A percentile compares a stretch with the other conserved stretches of the same genome.
Conservation (phyloP, 257 asterid species). For the Solanum etuberosum region DNA sequence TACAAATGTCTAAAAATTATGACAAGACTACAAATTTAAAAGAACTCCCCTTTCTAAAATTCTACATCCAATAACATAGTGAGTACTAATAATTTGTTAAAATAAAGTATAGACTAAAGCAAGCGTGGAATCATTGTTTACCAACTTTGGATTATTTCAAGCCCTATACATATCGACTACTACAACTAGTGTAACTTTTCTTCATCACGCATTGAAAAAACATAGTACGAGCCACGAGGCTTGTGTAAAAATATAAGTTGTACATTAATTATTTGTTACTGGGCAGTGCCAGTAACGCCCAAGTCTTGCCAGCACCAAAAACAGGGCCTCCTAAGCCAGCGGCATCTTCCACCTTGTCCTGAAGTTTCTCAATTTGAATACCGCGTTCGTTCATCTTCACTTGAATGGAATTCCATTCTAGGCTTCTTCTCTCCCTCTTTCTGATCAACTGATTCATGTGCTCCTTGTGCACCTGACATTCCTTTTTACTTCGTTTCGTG, state of each 20-base stretch:
- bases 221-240: not conserved
- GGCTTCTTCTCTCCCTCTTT: slow-evolving; percentile 4
- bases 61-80: not conserved
- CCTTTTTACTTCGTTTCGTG: too few species aligned
- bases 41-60: not conserved
- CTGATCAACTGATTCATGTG: slow-evolving; percentile 42
- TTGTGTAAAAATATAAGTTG: not conserved
- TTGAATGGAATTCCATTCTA: slow-evolving; percentile 35
- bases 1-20: too few species aligned
- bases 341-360: slow-evolving; percentile 77
- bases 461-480: slow-evolving; percentile 75
- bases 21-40: not conserved
- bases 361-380: slow-evolving; percentile 40
- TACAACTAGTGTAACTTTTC: not conserved
- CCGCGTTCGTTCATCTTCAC: slow-evolving; percentile 46
- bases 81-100: not conserved
- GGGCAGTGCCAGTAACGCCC: slow-evolving; percentile 69
- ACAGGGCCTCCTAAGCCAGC: slow-evolving; percentile 77
- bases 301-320: slow-evolving; percentile 72
- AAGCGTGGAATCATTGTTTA: not conserved
- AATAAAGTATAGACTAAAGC: not conserved
- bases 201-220: not conserved
- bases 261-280: not conserved
- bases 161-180: not conserved
- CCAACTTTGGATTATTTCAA: not conserved